These are phyloP conservation scores for Diaporthe vexans DNA, from an alignment of 2,329 filamentous ascomycete species.

Conservation along the genomic window DNA sequence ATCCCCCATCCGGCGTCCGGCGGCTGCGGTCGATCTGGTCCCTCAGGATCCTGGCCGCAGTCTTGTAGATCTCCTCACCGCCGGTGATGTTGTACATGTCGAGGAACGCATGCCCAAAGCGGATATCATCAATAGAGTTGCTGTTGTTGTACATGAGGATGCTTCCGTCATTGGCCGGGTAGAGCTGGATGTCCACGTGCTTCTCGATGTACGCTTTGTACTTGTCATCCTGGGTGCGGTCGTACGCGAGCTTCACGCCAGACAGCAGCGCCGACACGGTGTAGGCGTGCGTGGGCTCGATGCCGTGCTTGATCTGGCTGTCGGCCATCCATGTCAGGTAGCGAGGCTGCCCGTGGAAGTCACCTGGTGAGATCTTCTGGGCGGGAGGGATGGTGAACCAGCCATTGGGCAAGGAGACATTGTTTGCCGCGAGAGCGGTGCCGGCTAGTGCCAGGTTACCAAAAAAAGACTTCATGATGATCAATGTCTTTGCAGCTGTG, in stretches of 20 bases:
- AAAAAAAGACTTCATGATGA: background rate
- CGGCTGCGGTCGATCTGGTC: constrained; percentile 20
- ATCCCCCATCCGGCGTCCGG: constrained; percentile 1
- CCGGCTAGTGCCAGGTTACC: background rate
- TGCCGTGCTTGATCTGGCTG: constrained; percentile 15
- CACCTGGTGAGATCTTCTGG: background rate
- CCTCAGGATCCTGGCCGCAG: background rate
- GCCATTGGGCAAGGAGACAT: constrained; percentile 15
- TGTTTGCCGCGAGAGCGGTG: background rate
- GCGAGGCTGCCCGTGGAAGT: constrained; percentile 24
- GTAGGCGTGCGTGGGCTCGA: constrained; percentile 24
- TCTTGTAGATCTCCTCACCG: constrained; percentile 19
- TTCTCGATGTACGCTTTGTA: constrained; percentile 10
- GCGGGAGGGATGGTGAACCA: constrained; percentile 25
- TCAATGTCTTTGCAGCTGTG: background rate
- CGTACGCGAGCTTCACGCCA: constrained; percentile 9
- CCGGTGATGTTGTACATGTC: constrained; percentile 11
- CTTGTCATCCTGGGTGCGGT: constrained; percentile 7
- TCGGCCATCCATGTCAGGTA: constrained; percentile 27
- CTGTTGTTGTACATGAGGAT: constrained; percentile 26
- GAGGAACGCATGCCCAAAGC: constrained; percentile 14
- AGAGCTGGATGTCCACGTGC: constrained; percentile 8
- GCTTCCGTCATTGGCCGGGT: background rate
- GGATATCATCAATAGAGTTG: constrained; percentile 24
- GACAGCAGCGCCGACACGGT: constrained; percentile 17